Base-by-base conservation (phyloP, 176 grass and related monocot species). In the Bonia amplexicaulis region DNA sequence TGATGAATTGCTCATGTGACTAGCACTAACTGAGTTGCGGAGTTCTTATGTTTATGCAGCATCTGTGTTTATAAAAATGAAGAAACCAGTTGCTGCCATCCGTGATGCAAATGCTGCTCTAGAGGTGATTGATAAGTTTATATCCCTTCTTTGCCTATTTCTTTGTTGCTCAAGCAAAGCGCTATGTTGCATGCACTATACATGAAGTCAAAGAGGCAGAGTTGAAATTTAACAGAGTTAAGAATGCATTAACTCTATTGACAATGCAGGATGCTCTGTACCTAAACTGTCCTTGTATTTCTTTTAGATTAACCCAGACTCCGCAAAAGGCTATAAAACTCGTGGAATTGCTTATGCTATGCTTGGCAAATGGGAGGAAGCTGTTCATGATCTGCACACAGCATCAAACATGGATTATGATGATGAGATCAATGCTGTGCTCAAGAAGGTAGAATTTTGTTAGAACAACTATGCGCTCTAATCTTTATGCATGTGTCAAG, bases 351-450 rank as follows among this genome's bases (percentile, higher is more conserved):
- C 96, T 71, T 79, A 89, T 40, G 82, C 96, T 58, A 95, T 98
- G 93, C 89, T 95, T 78, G 93, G 96, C 22, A 98, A 92, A 82
- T 98, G 96, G 96, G 93, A 86, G 67, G 93, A 93, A 79, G 89
- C 93, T 87, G 91, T 91, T 22, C 90, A 75, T 87, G 96, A 98
- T 89, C 88, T 98, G 52, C 93, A 95, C 59, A 69, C 78, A 26
- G 93, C 96, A 85, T 98, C 96, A 63, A 98, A 89, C 53, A 93
- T 98, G 76, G 96, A 98, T 84, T 98, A 89, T 41, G 93, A 98
- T 68, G 96, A 98, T 84, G 96, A 98, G 89, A 98, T 98, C 77
- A 92, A 66, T 80, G 88, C 87, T 92, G 89, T 92, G 63, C 85
- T 98, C 7, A 98, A 93, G 80, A 98, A 92, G 93, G 96, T 97